phyloP scores from a whole-genome alignment of 2,329 filamentous ascomycete species.

The Neoascochyta sp. region DNA sequence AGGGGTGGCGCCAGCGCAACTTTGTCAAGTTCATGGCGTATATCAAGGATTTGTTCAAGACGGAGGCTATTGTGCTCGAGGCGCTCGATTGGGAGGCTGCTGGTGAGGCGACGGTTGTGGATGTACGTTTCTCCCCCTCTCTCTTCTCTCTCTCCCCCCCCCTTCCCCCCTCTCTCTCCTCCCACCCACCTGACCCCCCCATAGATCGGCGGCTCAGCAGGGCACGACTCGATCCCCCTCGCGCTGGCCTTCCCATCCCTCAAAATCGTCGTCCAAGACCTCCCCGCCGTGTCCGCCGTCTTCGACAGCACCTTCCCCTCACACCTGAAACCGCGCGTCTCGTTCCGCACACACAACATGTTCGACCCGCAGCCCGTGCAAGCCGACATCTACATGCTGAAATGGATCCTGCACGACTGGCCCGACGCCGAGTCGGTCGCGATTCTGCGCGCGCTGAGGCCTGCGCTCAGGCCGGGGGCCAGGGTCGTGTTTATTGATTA shows the following conservation, averaged over 20 bases:
- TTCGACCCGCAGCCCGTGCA: constrained; percentile 54
- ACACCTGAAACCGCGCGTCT: constrained; percentile 24
- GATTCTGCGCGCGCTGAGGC: constrained; percentile 47
- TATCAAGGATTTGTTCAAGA: constrained; percentile 32
- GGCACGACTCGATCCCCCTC: constrained; percentile 30
- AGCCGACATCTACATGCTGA: constrained; percentile 54
- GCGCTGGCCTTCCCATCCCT: constrained; percentile 25
- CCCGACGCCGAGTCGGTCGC: constrained; percentile 46
- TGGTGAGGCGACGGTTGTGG: constrained; percentile 24
- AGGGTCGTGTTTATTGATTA: constrained; percentile 45
- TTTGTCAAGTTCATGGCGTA: constrained; percentile 35
- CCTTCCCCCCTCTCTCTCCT: not conserved
- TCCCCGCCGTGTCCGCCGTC: constrained; percentile 21
- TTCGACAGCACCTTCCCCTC: constrained; percentile 24
- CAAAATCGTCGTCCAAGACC: constrained; percentile 31
- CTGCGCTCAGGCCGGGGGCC: constrained; percentile 55
- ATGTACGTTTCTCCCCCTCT: constrained; percentile 15
- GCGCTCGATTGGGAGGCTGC: constrained; percentile 25
- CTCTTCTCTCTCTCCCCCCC: not conserved
- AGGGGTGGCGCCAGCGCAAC: constrained; percentile 30
- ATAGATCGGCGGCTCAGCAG: constrained; percentile 29
- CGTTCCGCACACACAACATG: constrained; percentile 53
- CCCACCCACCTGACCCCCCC: constrained; percentile 2
- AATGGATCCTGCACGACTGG: constrained; percentile 61
- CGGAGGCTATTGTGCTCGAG: constrained; percentile 22